Base-by-base conservation (phyloP, 1,284 basidiomycete species). In the Sanguinoderma infundibulare region DNA sequence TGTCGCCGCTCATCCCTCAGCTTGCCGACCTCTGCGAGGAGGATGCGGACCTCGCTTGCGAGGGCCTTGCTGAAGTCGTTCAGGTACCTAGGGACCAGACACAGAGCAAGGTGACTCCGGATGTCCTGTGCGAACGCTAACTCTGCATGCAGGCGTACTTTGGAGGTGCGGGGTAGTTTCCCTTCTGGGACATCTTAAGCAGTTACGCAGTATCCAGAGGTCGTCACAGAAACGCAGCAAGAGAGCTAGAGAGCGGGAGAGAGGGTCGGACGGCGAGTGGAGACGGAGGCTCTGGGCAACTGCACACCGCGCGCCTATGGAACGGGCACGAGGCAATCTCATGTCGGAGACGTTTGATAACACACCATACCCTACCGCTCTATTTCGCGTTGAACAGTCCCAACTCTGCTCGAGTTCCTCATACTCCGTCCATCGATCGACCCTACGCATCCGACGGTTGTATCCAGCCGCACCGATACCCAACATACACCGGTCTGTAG, bases 1-100 rank as follows among this genome's bases (percentile, higher is more conserved):
- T 84, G 82, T 36, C 87, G 75, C 50, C 89, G 81, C 72, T 92
- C 89, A 69, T 91, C 90, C 63, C 89, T 80, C 50, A 91, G 79
- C 72, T 91, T 87, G 22, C 90, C 89, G 14, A 92, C 90, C 70
- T 91, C 89, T 24, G 82, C 83, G 47, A 91, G 78, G 10, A 78
- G 72, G 62, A 77, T 73, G 50, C 74, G 73, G 20, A 78, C 77
- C 57, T 77, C 76, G 47, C 69, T 72, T 17, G 76, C 75, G 47
- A 78, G 71, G 15, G 75, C 76, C 57, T 77, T 78, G 68, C 73
- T 75, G 68, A 78, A 91, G 70, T 92, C 89, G 67, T 87, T 86
- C 59, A 90, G 70, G 69, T 89, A 88, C 74, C 50, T 51, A 55
- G 17, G 32, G 35, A 34, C n/a, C 15, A 42, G 40, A 51, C 22